A percentile compares a stretch with the other conserved stretches of the same genome.
phyloP scores from a whole-genome alignment of 2,329 filamentous ascomycete species.

The Aspergillus puulaauensis region DNA sequence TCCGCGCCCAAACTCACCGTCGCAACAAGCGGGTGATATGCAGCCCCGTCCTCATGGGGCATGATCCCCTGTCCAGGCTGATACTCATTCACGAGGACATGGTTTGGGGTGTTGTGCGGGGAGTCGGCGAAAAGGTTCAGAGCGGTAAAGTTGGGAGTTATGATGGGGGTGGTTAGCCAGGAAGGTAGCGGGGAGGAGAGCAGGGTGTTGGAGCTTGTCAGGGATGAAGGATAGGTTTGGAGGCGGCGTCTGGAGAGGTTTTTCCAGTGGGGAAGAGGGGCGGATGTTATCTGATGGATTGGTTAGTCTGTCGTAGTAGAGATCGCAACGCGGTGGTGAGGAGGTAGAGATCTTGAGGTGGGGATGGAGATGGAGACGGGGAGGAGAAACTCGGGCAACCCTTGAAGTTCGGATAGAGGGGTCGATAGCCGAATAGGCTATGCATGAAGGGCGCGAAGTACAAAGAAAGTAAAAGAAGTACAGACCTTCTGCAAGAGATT shows the following conservation, averaged over 20 bases:
- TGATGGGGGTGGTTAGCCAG: constrained; percentile 72
- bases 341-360: neutral
- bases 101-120: constrained; percentile 77
- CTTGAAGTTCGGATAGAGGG: no score
- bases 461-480: neutral
- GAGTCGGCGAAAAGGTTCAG: constrained; percentile 59
- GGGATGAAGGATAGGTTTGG: constrained; percentile 83
- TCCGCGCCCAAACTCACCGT: constrained; percentile 82
- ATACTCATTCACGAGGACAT: constrained; percentile 94
- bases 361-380: neutral
- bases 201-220: constrained; percentile 72
- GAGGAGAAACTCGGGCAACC: neutral
- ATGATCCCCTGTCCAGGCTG: constrained; percentile 87
- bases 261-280: constrained; percentile 79
- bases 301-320: neutral
- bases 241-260: constrained; percentile 83
- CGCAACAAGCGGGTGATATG: constrained; percentile 85
- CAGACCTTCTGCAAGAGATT: constrained; percentile 68
- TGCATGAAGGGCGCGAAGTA: neutral
- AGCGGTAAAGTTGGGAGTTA: constrained; percentile 53
- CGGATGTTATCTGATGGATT: constrained; percentile 46
- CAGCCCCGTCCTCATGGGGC: constrained; percentile 89
- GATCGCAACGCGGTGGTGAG: neutral
- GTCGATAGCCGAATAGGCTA: neutral
- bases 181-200: constrained; percentile 68